phyloP scores from a whole-genome alignment of 495 filamentous ascomycete genomes.

The Pyrenopolyporus hunteri region DNA sequence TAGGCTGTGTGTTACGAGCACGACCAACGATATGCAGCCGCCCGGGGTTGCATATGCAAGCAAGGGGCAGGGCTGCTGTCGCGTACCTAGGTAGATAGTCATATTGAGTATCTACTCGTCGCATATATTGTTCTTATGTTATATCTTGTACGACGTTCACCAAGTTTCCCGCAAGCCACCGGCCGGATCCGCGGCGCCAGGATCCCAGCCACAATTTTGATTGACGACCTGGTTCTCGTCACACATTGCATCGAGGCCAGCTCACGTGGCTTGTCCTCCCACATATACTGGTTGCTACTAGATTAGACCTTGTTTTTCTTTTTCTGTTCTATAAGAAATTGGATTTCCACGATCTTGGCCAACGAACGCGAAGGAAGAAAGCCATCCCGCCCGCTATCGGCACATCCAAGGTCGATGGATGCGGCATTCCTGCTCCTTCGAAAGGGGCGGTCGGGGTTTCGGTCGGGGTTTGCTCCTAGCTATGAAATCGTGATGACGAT shows the following conservation, averaged over 20 bases:
- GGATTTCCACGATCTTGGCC: no score
- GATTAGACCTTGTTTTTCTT: background rate
- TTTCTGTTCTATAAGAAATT: background rate
- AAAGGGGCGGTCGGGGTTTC: constrained; percentile 13
- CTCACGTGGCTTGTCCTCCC: constrained; percentile 27
- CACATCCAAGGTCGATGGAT: no score
- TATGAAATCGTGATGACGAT: constrained; percentile 16
- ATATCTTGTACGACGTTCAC: constrained; percentile 21
- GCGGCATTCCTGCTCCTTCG: background rate
- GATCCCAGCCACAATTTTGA: constrained; percentile 24
- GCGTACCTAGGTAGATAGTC: constrained; percentile 5
- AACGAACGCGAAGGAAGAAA: constrained; percentile 15
- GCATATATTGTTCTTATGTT: constrained; percentile 6
- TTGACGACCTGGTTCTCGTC: constrained; percentile 24
- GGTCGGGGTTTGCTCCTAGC: constrained; percentile 3
- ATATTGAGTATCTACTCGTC: constrained; percentile 26
- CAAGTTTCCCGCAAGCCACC: background rate
- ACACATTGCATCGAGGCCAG: constrained; percentile 23
- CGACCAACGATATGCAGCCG: background rate
- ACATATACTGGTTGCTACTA: background rate
- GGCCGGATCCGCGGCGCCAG: constrained; percentile 29
- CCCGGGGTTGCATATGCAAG: constrained; percentile 30
- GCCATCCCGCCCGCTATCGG: constrained; percentile 13
- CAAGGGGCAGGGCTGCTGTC: constrained; percentile 1
- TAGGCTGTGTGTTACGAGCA: background rate